phyloP scores from a whole-genome alignment of 306 rosid genomes.

The Dalbergia cultrata region DNA sequence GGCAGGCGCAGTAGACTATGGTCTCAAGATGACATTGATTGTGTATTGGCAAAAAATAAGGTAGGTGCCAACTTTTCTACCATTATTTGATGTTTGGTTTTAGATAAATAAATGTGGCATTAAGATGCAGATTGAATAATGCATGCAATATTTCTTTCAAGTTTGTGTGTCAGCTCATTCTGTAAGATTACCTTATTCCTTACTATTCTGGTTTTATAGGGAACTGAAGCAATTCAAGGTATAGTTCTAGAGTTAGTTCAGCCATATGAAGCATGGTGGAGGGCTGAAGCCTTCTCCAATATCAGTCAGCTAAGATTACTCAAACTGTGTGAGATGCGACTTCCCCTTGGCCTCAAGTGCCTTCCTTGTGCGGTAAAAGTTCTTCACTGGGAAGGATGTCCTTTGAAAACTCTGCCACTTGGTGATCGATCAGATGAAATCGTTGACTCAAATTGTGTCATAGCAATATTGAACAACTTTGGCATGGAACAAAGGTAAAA shows the following conservation, averaged over 20 bases:
- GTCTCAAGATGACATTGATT: slow-evolving; percentile 48
- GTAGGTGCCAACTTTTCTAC: slow-evolving; percentile 25
- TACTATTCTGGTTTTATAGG: slow-evolving; percentile 32
- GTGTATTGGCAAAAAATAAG: slow-evolving; percentile 49
- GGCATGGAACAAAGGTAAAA: slow-evolving; percentile 49
- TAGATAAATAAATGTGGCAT: not conserved
- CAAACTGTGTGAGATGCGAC: slow-evolving; percentile 34
- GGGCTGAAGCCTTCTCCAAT: slow-evolving; percentile 46
- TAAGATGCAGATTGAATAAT: not conserved
- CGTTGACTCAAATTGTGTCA: slow-evolving; percentile 48
- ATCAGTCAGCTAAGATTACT: slow-evolving; percentile 42
- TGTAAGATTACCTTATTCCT: slow-evolving; percentile 5
- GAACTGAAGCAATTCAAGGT: slow-evolving; percentile 52
- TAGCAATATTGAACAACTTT: slow-evolving; percentile 47
- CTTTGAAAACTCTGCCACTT: slow-evolving; percentile 47
- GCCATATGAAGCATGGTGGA: slow-evolving; percentile 42
- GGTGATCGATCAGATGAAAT: slow-evolving; percentile 25
- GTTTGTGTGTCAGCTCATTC: not conserved
- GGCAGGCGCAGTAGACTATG: slow-evolving; percentile 52
- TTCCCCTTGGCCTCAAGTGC: slow-evolving; percentile 36
- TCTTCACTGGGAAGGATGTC: slow-evolving; percentile 49
- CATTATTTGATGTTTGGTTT: not conserved
- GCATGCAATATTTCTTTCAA: not conserved
- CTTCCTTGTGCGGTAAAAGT: slow-evolving; percentile 44
- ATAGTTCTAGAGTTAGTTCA: slow-evolving; percentile 33